phyloP scores from a whole-genome alignment of 2,329 filamentous ascomycete species.

The Phaeoacremonium minimum region DNA sequence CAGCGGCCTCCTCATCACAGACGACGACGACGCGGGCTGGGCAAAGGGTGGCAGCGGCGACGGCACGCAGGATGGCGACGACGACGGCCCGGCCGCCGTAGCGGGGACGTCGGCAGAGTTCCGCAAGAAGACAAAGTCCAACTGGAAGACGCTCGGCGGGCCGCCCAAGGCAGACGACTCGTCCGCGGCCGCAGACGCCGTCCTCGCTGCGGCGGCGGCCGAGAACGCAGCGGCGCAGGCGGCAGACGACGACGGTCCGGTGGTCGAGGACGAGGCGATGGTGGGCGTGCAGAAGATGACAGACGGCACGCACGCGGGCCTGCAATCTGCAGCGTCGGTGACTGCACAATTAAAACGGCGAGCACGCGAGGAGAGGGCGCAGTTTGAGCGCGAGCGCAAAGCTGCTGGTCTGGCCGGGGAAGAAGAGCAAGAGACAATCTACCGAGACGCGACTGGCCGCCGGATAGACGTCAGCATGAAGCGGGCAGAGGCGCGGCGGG shows the following conservation, averaged over 20 bases:
- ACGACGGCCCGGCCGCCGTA: constrained; percentile 44
- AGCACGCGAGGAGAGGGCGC: constrained; percentile 21
- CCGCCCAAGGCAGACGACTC: constrained; percentile 30
- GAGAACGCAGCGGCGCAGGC: constrained; percentile 53
- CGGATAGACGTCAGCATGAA: constrained; percentile 91
- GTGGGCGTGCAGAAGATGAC: constrained; percentile 62
- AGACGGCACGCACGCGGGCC: constrained; percentile 79
- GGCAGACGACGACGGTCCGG: constrained; percentile 45
- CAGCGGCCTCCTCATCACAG: constrained; percentile 54
- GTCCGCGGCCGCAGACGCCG: constrained; percentile 70
- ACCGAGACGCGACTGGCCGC: constrained; percentile 91
- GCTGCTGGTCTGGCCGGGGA: constrained; percentile 27
- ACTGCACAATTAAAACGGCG: constrained; percentile 64
- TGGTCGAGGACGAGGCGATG: constrained; percentile 38
- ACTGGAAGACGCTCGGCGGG: constrained; percentile 66
- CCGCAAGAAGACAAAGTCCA: constrained; percentile 70
- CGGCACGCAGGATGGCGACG: constrained; percentile 44
- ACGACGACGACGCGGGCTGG: constrained; percentile 60
- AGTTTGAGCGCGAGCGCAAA: constrained; percentile 20
- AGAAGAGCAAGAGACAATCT: constrained; percentile 73
- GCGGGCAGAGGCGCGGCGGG: constrained; percentile 75
- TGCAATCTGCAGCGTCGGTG: constrained; percentile 81
- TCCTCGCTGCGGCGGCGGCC: constrained; percentile 67
- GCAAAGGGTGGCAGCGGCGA: constrained; percentile 24
- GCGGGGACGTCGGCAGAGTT: constrained; percentile 57